Percentiles rank a stretch among this genome's conserved stretches.
Conservation (phyloP, 2,329 filamentous ascomycete genomes). For the Mycosphaerelloides madeirae region DNA sequence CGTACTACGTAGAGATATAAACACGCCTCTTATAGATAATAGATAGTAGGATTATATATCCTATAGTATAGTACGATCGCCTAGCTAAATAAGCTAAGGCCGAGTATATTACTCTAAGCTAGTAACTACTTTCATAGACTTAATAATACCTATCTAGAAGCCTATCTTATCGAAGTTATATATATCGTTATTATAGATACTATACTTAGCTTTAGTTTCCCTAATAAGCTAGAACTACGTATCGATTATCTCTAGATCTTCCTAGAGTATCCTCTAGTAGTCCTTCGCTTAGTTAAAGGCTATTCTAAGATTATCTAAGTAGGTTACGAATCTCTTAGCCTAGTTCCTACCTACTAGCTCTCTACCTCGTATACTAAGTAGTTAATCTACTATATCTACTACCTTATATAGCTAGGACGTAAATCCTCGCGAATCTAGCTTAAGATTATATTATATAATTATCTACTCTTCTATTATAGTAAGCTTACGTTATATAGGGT, state of each 20-base stretch:
- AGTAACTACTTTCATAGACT: no score
- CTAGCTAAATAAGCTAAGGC: no score
- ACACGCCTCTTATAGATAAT: slow-evolving; percentile 4
- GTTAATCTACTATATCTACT: no score
- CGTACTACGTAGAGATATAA: no score
- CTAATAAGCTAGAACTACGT: slow-evolving; percentile 8
- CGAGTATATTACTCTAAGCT: no score
- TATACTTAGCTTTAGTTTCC: slow-evolving; percentile 7
- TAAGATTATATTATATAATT: slow-evolving; percentile 1
- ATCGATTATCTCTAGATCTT: no score
- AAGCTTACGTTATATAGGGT: not conserved
- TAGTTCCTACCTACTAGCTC: no score
- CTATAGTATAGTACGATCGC: not conserved
- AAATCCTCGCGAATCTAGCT: not conserved
- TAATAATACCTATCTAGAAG: slow-evolving; percentile 25
- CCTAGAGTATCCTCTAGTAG: slow-evolving; percentile 1
- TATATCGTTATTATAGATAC: slow-evolving; percentile 11
- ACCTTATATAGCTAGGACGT: no score
- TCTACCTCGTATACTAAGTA: no score
- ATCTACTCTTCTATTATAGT: not conserved
- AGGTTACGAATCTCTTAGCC: not conserved
- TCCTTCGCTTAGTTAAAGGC: slow-evolving; percentile 4
- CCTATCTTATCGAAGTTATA: slow-evolving; percentile 24
- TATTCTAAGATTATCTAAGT: not conserved
- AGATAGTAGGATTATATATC: slow-evolving; percentile 5